Conservation (phyloP, 2,329 filamentous ascomycete genomes). For the Pestalotiopsis sp. region DNA sequence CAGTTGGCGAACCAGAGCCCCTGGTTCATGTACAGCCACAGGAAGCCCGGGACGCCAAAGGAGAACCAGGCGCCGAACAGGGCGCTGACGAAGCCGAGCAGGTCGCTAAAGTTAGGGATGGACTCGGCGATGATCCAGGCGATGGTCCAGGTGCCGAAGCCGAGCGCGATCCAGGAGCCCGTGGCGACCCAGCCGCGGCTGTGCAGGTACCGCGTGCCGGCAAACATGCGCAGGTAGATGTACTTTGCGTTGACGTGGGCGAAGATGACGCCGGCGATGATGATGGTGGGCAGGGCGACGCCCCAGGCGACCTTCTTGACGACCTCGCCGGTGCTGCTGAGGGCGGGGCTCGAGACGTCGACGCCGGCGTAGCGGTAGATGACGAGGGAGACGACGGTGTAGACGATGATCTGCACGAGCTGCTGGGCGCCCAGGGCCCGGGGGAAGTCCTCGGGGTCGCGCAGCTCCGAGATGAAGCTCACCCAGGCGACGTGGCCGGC, state of each 20-base stretch:
- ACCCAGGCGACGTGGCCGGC: constrained; percentile 70
- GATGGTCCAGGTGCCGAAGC: constrained; percentile 57
- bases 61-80: constrained; percentile 72
- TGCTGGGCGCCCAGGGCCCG: constrained; percentile 53
- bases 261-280: constrained; percentile 73
- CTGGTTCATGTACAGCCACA: constrained; percentile 51
- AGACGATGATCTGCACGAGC: constrained; percentile 60
- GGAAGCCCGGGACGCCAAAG: constrained; percentile 48
- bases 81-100: constrained; percentile 65
- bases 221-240: constrained; percentile 66
- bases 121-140: constrained; percentile 71
- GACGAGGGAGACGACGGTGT: constrained; percentile 65
- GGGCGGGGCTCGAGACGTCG: constrained; percentile 64
- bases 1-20: constrained; percentile 40
- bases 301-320: constrained; percentile 69
- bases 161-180: constrained; percentile 61
- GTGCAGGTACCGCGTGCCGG: constrained; percentile 58
- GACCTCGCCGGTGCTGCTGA: constrained; percentile 58
- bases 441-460: constrained; percentile 60
- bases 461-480: constrained; percentile 66
- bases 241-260: constrained; percentile 69
- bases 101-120: constrained; percentile 69
- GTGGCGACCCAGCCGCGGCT: constrained; percentile 53
- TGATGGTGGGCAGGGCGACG: constrained; percentile 69
- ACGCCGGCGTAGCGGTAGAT: constrained; percentile 70